Evolutionary conservation across 345 rosid species (phyloP).

Genomic region (Salix caprea): DNA sequence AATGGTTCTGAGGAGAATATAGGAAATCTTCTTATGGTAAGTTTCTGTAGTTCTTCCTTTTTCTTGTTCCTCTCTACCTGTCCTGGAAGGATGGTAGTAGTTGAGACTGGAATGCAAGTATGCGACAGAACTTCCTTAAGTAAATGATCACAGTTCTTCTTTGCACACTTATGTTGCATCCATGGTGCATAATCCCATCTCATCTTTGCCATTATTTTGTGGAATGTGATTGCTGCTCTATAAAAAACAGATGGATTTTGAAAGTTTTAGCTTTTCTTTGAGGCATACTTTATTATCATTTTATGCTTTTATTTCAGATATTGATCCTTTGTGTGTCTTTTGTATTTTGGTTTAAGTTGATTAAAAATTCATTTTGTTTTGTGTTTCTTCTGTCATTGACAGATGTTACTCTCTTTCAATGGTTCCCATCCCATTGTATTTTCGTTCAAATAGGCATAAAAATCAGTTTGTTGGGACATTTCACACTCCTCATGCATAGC

Average conservation of each 20-base stretch:
- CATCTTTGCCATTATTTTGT: not conserved
- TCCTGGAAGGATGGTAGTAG: not conserved
- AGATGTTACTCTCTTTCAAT: not conserved
- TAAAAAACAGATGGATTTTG: not conserved
- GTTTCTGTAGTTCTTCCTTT: slow-evolving; percentile 15
- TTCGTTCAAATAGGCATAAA: not conserved
- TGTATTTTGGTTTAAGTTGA: not conserved
- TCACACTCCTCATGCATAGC: not conserved
- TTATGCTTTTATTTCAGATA: not conserved
- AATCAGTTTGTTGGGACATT: not conserved
- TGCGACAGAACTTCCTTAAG: not conserved
- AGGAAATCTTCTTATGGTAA: slow-evolving; percentile 91
- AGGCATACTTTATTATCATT: not conserved
- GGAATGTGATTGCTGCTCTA: not conserved
- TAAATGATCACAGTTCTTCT: not conserved
- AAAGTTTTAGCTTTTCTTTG: not conserved
- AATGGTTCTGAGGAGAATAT: slow-evolving; percentile 70
- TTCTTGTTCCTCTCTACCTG: not conserved
- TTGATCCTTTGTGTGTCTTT: not conserved
- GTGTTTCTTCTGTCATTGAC: not conserved
- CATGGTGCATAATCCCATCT: not conserved
- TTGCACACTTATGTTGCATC: not conserved
- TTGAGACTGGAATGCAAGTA: slow-evolving; percentile 1
- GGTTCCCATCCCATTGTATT: not conserved
- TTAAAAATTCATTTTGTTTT: not conserved